These are phyloP conservation scores for Calonectria crousiana DNA, from an alignment of 2,329 filamentous ascomycete genomes.

Conservation along the genomic window DNA sequence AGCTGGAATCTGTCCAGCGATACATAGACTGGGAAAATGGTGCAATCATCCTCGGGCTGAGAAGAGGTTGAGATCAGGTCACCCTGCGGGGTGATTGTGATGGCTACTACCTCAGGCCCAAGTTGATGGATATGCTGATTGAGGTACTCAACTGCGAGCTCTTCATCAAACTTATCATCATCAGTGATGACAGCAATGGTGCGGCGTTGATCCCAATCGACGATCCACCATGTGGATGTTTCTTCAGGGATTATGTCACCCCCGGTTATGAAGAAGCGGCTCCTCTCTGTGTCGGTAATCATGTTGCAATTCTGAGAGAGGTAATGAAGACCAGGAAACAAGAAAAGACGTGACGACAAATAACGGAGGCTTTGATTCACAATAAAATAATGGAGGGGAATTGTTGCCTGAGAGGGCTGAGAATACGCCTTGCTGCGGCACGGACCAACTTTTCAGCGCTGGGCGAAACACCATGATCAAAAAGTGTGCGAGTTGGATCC, in stretches of 20 bases:
- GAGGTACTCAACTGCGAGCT: neutral
- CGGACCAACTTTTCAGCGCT: neutral
- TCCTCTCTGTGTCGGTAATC: neutral
- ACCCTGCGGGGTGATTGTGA: neutral
- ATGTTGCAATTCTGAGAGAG: neutral
- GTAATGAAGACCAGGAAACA: neutral
- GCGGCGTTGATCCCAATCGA: neutral
- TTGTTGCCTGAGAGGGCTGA: neutral
- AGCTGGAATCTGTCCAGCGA: neutral
- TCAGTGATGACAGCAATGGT: neutral
- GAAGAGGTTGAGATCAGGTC: neutral
- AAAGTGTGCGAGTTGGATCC: neutral
- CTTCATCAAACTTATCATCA: neutral
- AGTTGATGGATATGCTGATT: neutral
- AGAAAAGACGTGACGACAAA: neutral
- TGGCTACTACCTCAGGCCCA: neutral
- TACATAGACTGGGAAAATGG: neutral
- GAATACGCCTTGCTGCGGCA: neutral
- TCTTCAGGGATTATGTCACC: neutral
- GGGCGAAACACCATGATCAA: neutral
- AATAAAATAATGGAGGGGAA: neutral
- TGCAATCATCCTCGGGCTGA: neutral
- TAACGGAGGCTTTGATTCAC: neutral
- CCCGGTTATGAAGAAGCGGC: neutral
- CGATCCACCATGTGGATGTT: neutral